Base-by-base conservation (phyloP, 139 green algal genomes). In the Coelastrella sp. region DNA sequence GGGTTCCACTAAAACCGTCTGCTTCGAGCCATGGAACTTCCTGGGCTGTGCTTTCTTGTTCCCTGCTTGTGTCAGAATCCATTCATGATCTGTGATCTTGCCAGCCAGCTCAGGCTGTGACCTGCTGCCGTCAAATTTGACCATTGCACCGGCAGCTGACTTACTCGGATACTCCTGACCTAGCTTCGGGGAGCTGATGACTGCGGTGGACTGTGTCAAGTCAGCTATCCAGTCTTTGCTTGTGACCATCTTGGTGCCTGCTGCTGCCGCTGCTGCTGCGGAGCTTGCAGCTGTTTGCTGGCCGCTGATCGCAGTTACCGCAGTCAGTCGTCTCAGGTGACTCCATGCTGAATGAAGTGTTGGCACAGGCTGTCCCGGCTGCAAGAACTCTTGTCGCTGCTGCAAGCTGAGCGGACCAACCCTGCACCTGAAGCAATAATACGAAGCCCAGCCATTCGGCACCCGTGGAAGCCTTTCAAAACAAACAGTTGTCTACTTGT, bases 161-260 rank as follows among this genome's bases (percentile, higher is more conserved):
- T n/a, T n/a, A n/a, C 68, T 22, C 6, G 54, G 54, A 13, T 82
- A 71, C 20, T 68, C 71, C 71, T 81, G 71, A 17, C 84, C 84
- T 57, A 5, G 7, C 56, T 17, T 47, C 5, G 84, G 71, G 5
- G 71, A 80, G 8, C 7, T 65, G 13, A 89, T 64, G 4, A 88
- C 54, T 20, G 83, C 66, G 54, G 66, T 88, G 7, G 83, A n/a
- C 47, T 80, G 47, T 10, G 54, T 66, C 32, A 88, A 54, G 4
- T 66, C 47, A 10, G 68, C 83, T 68, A 88, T 88, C 83, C 83
- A 88, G 68, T 88, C 83, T 47, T 47, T 47, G 32, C 32, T 1
- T 47, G 32, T 47, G 32, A 47, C 32, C 32, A 47, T 47, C 11
- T 73, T 88, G 22, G 66, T 23, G 66, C 2, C 65, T 79, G 64